phyloP scores from a whole-genome alignment of 306 rosid species.

The Sesbania bispinosa region DNA sequence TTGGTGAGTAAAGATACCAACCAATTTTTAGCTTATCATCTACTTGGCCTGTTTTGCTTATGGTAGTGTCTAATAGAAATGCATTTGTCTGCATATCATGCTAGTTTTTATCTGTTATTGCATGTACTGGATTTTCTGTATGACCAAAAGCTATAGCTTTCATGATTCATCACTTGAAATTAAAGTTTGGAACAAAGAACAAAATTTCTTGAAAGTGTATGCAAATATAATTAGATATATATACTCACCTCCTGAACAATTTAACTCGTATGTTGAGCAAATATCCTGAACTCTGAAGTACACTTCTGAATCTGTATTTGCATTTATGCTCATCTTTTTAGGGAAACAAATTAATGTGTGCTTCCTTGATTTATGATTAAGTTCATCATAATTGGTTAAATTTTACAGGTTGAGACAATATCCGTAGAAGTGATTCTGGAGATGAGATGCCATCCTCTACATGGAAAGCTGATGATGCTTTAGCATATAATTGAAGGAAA shows the following conservation, averaged over 20 bases:
- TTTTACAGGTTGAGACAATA: conserved; percentile 54
- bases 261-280: not conserved
- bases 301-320: conserved; percentile 5
- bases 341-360: not conserved
- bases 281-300: not conserved
- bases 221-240: conserved; percentile 11
- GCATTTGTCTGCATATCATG: conserved; percentile 2
- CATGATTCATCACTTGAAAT: not conserved
- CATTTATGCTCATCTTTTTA: conserved; percentile 2
- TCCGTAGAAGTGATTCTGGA: conserved; percentile 50
- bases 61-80: not conserved
- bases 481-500: conserved; percentile 27
- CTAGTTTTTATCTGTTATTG: not conserved
- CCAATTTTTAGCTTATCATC: not conserved
- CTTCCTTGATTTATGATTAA: conserved; percentile 17
- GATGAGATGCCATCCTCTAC: conserved; percentile 48
- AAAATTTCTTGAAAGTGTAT: not conserved
- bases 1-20: conserved; percentile 41
- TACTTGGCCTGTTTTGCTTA: conserved; percentile 10
- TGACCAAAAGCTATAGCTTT: conserved; percentile 4
- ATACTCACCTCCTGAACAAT: conserved; percentile 9
- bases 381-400: conserved; percentile 21
- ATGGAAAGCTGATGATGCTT: conserved; percentile 35
- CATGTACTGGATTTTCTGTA: not conserved
- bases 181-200: conserved; percentile 18